phyloP scores from a whole-genome alignment of 441 rosid species.

The Populus hybrid region DNA sequence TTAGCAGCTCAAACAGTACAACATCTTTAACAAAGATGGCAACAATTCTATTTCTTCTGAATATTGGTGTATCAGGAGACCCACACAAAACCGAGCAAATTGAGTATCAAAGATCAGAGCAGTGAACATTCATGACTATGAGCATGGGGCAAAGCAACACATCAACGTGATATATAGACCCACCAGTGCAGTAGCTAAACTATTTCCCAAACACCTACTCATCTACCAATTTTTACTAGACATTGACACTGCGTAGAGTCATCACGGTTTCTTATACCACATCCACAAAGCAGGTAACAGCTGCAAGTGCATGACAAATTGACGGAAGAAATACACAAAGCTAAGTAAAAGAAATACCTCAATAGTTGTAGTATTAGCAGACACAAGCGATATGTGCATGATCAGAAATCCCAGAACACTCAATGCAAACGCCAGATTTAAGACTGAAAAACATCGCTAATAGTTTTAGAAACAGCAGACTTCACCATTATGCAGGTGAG shows the following conservation, averaged over 20 bases:
- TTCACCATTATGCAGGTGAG: neutral
- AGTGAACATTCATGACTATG: neutral
- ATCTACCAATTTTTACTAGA: neutral
- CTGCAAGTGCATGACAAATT: neutral
- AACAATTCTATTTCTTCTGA: neutral
- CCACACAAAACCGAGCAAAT: neutral
- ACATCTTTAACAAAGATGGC: neutral
- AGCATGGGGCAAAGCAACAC: neutral
- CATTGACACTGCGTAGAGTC: neutral
- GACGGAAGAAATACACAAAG: neutral
- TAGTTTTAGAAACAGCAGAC: slow-evolving; percentile 2
- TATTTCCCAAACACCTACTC: neutral
- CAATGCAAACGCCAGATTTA: slow-evolving; percentile 81
- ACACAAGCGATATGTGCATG: slow-evolving; percentile 78
- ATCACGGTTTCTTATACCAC: neutral
- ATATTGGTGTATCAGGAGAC: neutral
- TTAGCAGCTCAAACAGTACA: slow-evolving; percentile 11
- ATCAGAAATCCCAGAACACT: slow-evolving; percentile 82
- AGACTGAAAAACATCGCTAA: slow-evolving; percentile 43
- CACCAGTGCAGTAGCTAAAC: neutral
- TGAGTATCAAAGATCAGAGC: neutral
- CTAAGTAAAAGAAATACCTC: slow-evolving; percentile 49
- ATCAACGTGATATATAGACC: neutral
- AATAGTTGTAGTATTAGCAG: slow-evolving; percentile 78
- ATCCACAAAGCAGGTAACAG: neutral